These are phyloP conservation scores for Lobosporangium transversale DNA, from an alignment of 192 early-diverging fungal species.

Conservation along the genomic window DNA sequence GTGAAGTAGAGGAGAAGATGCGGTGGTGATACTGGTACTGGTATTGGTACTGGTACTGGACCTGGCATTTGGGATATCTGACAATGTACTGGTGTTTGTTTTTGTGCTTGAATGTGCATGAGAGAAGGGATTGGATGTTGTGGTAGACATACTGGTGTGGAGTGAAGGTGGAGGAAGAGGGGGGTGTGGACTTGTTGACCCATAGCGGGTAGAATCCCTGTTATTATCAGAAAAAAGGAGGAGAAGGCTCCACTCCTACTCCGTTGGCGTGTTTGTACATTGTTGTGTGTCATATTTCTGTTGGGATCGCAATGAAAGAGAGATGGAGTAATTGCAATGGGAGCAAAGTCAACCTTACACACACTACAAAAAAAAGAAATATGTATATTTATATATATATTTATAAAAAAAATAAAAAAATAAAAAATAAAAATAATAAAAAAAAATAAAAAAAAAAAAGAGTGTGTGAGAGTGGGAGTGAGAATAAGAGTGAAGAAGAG, in stretches of 20 bases:
- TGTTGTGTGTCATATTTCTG: slow-evolving; percentile 11
- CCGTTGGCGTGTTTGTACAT: slow-evolving; percentile 29
- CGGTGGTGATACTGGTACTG: neutral
- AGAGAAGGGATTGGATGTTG: neutral
- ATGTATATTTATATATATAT: too few relatives aligned
- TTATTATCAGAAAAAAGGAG: neutral
- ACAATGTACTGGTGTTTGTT: neutral
- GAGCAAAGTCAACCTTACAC: neutral
- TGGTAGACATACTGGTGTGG: neutral
- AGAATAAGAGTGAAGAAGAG: neutral
- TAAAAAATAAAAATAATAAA: slow-evolving; percentile 2
- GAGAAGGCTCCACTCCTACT: slow-evolving; percentile 29
- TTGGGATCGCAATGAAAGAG: neutral
- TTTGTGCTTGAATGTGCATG: neutral
- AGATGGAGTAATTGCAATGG: neutral
- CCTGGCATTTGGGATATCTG: too few relatives aligned
- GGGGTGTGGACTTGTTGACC: neutral
- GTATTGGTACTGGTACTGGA: neutral
- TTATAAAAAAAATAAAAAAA: neutral
- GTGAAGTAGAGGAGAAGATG: slow-evolving; percentile 8
- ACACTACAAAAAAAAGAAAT: neutral
- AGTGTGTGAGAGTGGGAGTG: neutral
- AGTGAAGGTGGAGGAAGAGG: neutral
- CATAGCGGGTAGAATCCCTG: slow-evolving; percentile 1
- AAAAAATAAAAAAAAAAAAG: neutral